phyloP scores from a whole-genome alignment of 192 early-diverging fungal genomes.

The Coemansia sp. region DNA sequence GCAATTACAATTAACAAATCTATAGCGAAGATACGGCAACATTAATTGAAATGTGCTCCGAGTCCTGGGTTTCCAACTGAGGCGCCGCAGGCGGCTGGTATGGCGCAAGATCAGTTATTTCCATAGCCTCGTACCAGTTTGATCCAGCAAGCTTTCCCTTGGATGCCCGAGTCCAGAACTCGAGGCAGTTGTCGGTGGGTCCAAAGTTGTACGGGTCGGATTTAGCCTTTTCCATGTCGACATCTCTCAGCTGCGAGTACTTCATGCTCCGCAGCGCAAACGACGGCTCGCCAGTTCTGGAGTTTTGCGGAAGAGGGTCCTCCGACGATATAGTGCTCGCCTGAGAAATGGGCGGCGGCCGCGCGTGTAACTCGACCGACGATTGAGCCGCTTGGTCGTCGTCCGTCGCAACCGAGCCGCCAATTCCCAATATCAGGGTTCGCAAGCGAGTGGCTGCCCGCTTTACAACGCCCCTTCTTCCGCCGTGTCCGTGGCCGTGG shows the following conservation, averaged over 20 bases:
- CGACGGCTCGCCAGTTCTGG: slow-evolving; percentile 8
- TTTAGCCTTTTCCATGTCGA: slow-evolving; percentile 7
- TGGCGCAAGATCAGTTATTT: slow-evolving; percentile 32
- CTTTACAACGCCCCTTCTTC: slow-evolving; percentile 3
- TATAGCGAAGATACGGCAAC: background rate
- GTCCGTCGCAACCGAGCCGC: slow-evolving; percentile 25
- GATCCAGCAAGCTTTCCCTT: slow-evolving; percentile 59
- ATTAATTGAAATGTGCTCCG: background rate
- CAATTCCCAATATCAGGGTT: slow-evolving; percentile 24
- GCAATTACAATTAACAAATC: background rate
- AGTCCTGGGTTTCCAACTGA: background rate
- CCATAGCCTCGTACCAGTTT: slow-evolving; percentile 58
- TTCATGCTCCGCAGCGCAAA: slow-evolving; percentile 33
- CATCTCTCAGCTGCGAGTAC: slow-evolving; percentile 15
- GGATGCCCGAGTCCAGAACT: slow-evolving; percentile 72
- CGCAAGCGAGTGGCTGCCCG: slow-evolving; percentile 21
- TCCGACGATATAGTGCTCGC: slow-evolving; percentile 23
- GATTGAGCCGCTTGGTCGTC: slow-evolving; percentile 9
- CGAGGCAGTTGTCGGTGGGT: slow-evolving; percentile 72
- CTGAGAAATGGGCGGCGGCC: slow-evolving; percentile 35
- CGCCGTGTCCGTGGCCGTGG: slow-evolving; percentile 15
- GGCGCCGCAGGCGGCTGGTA: slow-evolving; percentile 34
- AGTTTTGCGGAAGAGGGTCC: slow-evolving; percentile 32
- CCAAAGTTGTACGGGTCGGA: slow-evolving; percentile 82
- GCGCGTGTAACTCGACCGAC: slow-evolving; percentile 19